Percentiles rank a stretch among this genome's conserved stretches.
Evolutionary conservation across 2,329 filamentous ascomycete species (phyloP).

Genomic region (Cryoendolithus antarcticus): DNA sequence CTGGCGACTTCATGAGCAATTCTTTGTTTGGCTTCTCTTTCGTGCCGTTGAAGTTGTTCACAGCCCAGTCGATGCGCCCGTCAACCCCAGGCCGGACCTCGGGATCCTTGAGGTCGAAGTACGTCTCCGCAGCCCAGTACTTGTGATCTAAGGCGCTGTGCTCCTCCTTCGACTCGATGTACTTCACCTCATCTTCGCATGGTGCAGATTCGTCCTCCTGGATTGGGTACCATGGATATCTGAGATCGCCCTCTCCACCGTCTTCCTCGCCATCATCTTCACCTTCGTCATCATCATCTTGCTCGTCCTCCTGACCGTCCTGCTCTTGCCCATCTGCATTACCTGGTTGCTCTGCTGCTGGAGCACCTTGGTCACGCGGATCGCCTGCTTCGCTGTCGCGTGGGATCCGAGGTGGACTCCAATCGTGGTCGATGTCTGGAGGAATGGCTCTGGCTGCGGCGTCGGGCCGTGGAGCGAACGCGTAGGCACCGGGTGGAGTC

Average conservation of each 20-base stretch:
- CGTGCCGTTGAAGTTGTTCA: constrained; percentile 48
- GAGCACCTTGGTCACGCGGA: too few species aligned
- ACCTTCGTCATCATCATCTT: constrained; percentile 15
- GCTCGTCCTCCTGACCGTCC: constrained; percentile 6
- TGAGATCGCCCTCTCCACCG: constrained; percentile 19
- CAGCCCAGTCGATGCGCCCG: constrained; percentile 46
- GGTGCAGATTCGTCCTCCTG: constrained; percentile 45
- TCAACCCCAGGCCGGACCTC: constrained; percentile 42
- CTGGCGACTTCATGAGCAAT: constrained; percentile 45
- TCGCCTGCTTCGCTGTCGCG: too few species aligned
- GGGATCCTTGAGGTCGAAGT: constrained; percentile 44
- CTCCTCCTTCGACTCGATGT: constrained; percentile 39
- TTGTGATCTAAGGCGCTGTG: constrained; percentile 46
- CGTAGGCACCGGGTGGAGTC: too few species aligned
- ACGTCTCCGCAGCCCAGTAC: constrained; percentile 48
- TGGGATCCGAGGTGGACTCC: too few species aligned
- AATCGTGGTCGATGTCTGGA: too few species aligned
- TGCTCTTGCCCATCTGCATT: too few species aligned
- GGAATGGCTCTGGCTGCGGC: too few species aligned
- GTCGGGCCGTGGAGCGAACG: too few species aligned
- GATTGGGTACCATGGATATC: constrained; percentile 31
- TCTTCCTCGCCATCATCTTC: constrained; percentile 18
- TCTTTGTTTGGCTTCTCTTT: constrained; percentile 47
- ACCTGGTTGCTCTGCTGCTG: too few species aligned
- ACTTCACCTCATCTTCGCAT: constrained; percentile 45